Evolutionary conservation across 139 green algal genomes (phyloP).

Genomic region (Micromonas pusilla): DNA sequence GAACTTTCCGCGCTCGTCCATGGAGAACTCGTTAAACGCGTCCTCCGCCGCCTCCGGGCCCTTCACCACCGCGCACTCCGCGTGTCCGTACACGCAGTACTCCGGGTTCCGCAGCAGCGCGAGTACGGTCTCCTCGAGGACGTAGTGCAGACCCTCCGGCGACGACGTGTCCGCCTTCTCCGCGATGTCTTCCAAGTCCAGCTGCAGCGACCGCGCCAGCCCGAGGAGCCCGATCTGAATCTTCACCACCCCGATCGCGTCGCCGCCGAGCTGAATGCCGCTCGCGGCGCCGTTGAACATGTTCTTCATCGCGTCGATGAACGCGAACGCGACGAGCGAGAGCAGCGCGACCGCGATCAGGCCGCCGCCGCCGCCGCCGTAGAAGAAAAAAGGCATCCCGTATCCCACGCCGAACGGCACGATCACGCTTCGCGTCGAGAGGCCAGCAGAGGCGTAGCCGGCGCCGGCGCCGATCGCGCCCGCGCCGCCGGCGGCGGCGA

Average conservation of each 20-base stretch:
- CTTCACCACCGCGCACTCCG: slow-evolving; percentile 23
- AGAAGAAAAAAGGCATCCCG: too few species aligned
- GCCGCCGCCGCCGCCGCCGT: background rate
- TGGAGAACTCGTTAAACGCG: slow-evolving; percentile 59
- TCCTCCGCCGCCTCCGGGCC: slow-evolving; percentile 54
- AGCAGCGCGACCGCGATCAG: background rate
- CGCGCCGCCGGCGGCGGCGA: too few species aligned
- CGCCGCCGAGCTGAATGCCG: background rate
- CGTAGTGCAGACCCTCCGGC: slow-evolving; percentile 53
- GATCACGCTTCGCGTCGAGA: background rate
- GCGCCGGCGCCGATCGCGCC: too few species aligned
- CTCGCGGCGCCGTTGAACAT: background rate
- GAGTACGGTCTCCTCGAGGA: slow-evolving; percentile 73
- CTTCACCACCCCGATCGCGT: slow-evolving; percentile 7
- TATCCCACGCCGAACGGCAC: background rate
- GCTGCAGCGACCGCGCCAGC: slow-evolving; percentile 69
- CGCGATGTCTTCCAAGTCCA: slow-evolving; percentile 77
- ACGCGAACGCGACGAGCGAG: background rate
- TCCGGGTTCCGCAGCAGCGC: slow-evolving; percentile 82
- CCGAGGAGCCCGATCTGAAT: slow-evolving; percentile 84
- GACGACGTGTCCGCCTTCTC: slow-evolving; percentile 70
- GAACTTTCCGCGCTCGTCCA: slow-evolving; percentile 81
- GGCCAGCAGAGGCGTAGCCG: too few species aligned
- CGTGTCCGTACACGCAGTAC: slow-evolving; percentile 70
- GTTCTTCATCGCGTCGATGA: background rate